Evolutionary conservation across 140 eudicot genomes (phyloP), one percentile per base, ranked within the genome.

Genomic region (Bidens hawaiensis): DNA sequence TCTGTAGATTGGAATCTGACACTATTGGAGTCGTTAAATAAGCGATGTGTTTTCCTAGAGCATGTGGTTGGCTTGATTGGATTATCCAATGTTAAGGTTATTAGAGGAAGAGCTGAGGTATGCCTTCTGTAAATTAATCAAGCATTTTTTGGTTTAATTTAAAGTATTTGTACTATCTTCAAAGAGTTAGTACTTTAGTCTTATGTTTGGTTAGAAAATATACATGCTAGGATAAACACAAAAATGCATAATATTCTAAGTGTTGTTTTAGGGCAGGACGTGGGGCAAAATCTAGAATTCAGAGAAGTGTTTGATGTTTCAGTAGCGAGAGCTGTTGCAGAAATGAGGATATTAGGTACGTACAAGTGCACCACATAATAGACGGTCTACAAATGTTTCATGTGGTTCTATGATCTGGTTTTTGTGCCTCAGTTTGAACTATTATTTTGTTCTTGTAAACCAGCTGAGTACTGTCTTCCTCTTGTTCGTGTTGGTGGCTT

Each of bases 241-340:
- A 22, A 64, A 19, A 46, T 49, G 67, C 62, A 57, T 74, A 74
- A 67, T 56, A 60, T 77, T 45, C 36, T 62, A 45, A 28, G 51
- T 65, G 65, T 73, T 72, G 60, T 38, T 31, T 70, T 90, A 83
- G 88, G 84, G 70, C 95, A 91, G 99, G 79, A 73, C 41, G 64
- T 83, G 48, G 99, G 99, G 63, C 96, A 85, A 52, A 62, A 75
- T 36, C 28, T 46, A 61, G 93, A 54, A 69, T 93, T 76, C 70
- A 76, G 99, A 77, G 99, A 88, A 83, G 68, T 53, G 19, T 93
- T 80, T 83, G 99, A 93, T 77, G 86, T 93, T 28, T 81, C 99
- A 10, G 89, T 88, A 50, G 99, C 99, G 1, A 76, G 99, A 80
- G 99, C 99, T 28, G 99, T 93, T 74, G 96, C 96, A 56, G 99